Base-by-base conservation (phyloP, 805 yeast genomes). In the Scheffersomyces lignosus region DNA sequence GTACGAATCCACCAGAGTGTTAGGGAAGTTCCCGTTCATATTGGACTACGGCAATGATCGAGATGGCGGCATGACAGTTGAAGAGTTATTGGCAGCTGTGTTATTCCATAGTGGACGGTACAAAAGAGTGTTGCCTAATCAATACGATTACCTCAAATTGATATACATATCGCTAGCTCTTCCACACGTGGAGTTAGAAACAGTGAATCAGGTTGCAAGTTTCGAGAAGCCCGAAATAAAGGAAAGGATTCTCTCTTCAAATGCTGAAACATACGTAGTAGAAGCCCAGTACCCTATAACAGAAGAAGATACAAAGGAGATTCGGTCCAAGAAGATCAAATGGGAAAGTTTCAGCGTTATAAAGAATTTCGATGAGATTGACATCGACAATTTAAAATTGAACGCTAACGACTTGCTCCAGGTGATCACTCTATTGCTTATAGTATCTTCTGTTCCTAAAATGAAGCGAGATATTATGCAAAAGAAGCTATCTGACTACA, bases 1-100 rank as follows among this genome's bases (percentile, higher is more conserved):
- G 0, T 70, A 68, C 48, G 56, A 62, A 4, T 55, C 75, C 4
- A 52, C 77, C 12, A 54, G 58, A 20, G 65, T 67, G 4, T 36
- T 83, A 18, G 70, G 78, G 1, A 60, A 62, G 18, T 75, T 73
- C 47, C 87, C 87, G 0, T 66, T 78, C 36, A 39, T 78, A 5
- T 54, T 60, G 15, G 65, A 64, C 13, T 44, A 53, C 20, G 52
- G 48, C 4, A 54, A 52, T 5, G 60, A 61, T 3, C 58, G 63
- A 3, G 73, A 71, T 10, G 29, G 17, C 2, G 39, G 34, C 10
- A 73, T 78, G 43, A 66, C 72, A 0, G 38, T 77, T 4, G 52
- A 51, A 22, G 55, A 52, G 26, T 41, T 66, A 18, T 31, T 64
- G 4, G 41, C 57, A 2, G 46, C 64, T 3, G 27, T 49, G 4